These are phyloP conservation scores for Moricandia moricandioides DNA, from an alignment of 345 rosid species.

Conservation along the genomic window DNA sequence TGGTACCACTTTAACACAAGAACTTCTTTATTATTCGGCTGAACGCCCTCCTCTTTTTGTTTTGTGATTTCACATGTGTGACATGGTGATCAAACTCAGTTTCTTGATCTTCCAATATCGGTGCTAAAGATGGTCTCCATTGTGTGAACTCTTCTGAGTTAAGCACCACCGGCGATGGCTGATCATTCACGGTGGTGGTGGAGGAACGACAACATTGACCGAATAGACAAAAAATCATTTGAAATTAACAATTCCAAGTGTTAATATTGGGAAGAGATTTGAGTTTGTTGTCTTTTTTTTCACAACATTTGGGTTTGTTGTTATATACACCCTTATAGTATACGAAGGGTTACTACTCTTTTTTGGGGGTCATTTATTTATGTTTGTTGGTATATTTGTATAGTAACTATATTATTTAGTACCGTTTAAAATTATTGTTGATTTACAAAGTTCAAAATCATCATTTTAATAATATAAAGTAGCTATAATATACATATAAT, in stretches of 20 bases:
- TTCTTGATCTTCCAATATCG: constrained; percentile 18
- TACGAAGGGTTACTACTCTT: background rate
- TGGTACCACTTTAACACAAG: background rate
- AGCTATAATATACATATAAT: background rate
- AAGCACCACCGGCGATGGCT: background rate
- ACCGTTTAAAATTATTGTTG: background rate
- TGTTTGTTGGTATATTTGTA: background rate
- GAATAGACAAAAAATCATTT: background rate
- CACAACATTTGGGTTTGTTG: background rate
- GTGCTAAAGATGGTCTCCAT: constrained; percentile 17
- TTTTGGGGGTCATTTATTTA: background rate
- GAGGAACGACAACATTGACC: background rate
- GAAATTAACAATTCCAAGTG: background rate
- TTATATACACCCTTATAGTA: background rate
- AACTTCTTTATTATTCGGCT: background rate
- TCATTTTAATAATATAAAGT: background rate
- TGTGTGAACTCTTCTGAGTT: background rate
- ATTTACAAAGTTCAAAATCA: background rate
- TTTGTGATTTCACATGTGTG: background rate
- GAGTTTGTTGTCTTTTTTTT: background rate
- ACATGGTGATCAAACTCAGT: background rate
- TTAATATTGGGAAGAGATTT: background rate
- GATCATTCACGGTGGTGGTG: background rate
- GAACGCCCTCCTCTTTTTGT: background rate
- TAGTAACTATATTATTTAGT: background rate